Conservation (phyloP, 2,329 filamentous ascomycete species). For the Cladosporium sphaerospermum region DNA sequence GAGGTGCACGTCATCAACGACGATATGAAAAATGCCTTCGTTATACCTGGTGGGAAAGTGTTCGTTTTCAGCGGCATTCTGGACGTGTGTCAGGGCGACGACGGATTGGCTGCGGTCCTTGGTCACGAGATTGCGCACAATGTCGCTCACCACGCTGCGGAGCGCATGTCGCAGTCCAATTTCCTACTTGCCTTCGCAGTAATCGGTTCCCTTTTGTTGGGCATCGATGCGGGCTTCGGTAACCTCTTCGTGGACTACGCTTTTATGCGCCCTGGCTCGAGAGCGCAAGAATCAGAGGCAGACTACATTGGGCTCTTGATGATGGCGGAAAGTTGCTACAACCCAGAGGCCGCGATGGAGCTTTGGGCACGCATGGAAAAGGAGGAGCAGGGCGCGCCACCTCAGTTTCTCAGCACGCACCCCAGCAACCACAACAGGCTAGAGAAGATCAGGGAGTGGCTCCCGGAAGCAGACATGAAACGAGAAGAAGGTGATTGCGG, state of each 20-base stretch:
- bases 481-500: conserved; percentile 26
- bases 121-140: conserved; percentile 78
- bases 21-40: conserved; percentile 63
- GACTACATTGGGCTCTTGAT: conserved; percentile 78
- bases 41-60: conserved; percentile 70
- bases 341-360: conserved; percentile 59
- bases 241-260: conserved; percentile 52
- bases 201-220: conserved; percentile 36
- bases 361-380: conserved; percentile 52
- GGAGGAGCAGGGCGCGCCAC: conserved; percentile 57
- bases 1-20: conserved; percentile 71
- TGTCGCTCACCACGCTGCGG: conserved; percentile 60
- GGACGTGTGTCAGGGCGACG: conserved; percentile 58
- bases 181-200: conserved; percentile 32
- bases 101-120: conserved; percentile 67
- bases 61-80: conserved; percentile 73
- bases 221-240: conserved; percentile 34
- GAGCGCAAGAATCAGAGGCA: conserved; percentile 67
- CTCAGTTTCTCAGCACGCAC: conserved; percentile 71
- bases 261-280: conserved; percentile 61
- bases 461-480: conserved; percentile 37
- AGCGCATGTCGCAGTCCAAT: conserved; percentile 49
- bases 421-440: conserved; percentile 63
- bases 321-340: conserved; percentile 74
- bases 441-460: conserved; percentile 58